Evolutionary conservation across 768 basidiomycete species (phyloP).

Genomic region (Hygrocybe punicea): DNA sequence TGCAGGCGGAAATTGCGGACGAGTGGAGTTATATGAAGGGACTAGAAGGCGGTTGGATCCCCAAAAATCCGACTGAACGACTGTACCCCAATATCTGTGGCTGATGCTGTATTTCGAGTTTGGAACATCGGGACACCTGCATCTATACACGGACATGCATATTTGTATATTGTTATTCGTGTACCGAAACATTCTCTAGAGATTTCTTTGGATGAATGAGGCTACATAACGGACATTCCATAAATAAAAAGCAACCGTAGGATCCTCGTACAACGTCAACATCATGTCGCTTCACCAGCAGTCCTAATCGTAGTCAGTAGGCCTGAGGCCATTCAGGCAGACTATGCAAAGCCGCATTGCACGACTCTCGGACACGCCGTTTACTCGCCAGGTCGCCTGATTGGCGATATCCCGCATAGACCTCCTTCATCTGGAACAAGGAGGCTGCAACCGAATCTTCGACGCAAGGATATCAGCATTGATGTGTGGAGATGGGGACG

Average conservation of each 20-base stretch:
- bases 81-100: slow-evolving; percentile 60
- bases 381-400: slow-evolving; percentile 71
- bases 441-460: slow-evolving; percentile 66
- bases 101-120: background rate
- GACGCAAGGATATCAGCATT: background rate
- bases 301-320: background rate
- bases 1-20: slow-evolving; percentile 61
- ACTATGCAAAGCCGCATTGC: slow-evolving; percentile 66
- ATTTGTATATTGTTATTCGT: background rate
- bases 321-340: slow-evolving; percentile 72
- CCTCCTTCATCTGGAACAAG: slow-evolving; percentile 73
- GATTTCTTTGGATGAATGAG: background rate
- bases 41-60: slow-evolving; percentile 74
- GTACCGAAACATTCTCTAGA: background rate
- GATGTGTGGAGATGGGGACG: slow-evolving; percentile 9
- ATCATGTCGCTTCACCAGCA: background rate
- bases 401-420: slow-evolving; percentile 67
- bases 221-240: too few relatives aligned
- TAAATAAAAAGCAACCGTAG: background rate
- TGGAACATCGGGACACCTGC: background rate
- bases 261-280: background rate
- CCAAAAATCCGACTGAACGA: slow-evolving; percentile 62
- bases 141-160: background rate
- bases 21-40: slow-evolving; percentile 78
- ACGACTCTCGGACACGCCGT: slow-evolving; percentile 70